These are phyloP conservation scores for Mucor irregularis DNA, from an alignment of 371 early-diverging fungal species.

Conservation along the genomic window DNA sequence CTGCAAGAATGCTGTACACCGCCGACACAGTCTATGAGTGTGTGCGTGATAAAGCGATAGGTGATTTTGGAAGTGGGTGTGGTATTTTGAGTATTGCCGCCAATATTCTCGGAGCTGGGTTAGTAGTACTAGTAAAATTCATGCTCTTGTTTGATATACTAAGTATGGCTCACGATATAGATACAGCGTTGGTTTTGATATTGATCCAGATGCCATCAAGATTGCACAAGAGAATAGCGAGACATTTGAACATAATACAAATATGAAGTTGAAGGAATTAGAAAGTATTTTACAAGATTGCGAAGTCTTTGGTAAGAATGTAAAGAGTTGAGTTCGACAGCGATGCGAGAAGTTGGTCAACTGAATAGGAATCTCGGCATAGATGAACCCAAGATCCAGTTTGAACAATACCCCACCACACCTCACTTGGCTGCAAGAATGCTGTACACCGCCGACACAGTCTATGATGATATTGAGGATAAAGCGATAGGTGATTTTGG, in stretches of 20 bases:
- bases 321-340: not conserved
- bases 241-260: conserved; percentile 71
- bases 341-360: not conserved
- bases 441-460: conserved; percentile 79
- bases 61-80: conserved; percentile 86
- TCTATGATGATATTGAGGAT: conserved; percentile 77
- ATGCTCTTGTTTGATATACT: not conserved
- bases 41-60: conserved; percentile 72
- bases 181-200: conserved; percentile 74
- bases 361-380: not conserved
- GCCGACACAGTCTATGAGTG: conserved; percentile 78
- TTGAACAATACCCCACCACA: conserved; percentile 87
- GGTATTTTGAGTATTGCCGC: conserved; percentile 73
- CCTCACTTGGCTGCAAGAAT: conserved; percentile 83
- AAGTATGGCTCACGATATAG: too few species aligned
- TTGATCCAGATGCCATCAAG: conserved; percentile 79
- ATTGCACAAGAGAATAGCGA: conserved; percentile 72
- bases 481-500: conserved; percentile 81
- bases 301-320: conserved; percentile 61
- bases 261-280: conserved; percentile 78
- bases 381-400: conserved; percentile 77
- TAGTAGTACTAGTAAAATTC: not conserved
- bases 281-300: conserved; percentile 76
- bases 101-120: conserved; percentile 63
- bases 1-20: conserved; percentile 81